A percentile compares a stretch with the other conserved stretches of the same genome.
These are phyloP conservation scores for Lactarius akahatsu DNA, from an alignment of 768 basidiomycete genomes.

Conservation along the genomic window DNA sequence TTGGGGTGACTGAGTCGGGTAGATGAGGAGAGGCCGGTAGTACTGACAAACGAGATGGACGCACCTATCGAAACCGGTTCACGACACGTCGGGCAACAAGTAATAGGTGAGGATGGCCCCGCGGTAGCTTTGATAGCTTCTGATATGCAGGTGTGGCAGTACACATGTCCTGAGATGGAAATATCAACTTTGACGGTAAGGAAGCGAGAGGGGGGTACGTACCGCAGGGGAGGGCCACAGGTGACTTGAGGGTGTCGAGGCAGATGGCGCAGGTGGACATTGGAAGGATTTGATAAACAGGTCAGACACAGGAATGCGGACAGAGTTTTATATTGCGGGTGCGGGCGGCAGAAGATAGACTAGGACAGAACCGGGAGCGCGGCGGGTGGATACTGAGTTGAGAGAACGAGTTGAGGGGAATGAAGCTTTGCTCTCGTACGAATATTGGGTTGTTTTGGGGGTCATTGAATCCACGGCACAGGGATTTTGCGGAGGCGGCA, in stretches of 20 bases:
- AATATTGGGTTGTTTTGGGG: too few relatives aligned
- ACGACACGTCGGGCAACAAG: constrained; percentile 26
- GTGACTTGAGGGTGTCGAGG: constrained; percentile 21
- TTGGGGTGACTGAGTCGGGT: constrained; percentile 9
- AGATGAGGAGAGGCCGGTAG: background rate
- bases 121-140: constrained; percentile 4
- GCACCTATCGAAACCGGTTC: constrained; percentile 18
- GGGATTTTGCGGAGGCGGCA: constrained; percentile 3
- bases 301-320: background rate
- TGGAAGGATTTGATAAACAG: background rate
- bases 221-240: constrained; percentile 29
- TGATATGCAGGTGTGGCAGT: constrained; percentile 22
- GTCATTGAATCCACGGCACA: background rate
- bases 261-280: constrained; percentile 29
- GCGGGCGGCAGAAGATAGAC: constrained; percentile 6
- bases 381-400: background rate
- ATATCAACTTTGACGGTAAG: background rate
- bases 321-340: constrained; percentile 10
- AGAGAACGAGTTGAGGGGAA: background rate
- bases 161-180: constrained; percentile 17
- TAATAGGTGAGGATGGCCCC: background rate
- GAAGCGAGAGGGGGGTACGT: background rate
- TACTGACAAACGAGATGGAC: background rate
- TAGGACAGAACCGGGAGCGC: background rate
- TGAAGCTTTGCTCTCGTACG: background rate